These are phyloP conservation scores for Craspedostauros australis DNA, from an alignment of 108 stramenopile genomes.

Conservation along the genomic window DNA sequence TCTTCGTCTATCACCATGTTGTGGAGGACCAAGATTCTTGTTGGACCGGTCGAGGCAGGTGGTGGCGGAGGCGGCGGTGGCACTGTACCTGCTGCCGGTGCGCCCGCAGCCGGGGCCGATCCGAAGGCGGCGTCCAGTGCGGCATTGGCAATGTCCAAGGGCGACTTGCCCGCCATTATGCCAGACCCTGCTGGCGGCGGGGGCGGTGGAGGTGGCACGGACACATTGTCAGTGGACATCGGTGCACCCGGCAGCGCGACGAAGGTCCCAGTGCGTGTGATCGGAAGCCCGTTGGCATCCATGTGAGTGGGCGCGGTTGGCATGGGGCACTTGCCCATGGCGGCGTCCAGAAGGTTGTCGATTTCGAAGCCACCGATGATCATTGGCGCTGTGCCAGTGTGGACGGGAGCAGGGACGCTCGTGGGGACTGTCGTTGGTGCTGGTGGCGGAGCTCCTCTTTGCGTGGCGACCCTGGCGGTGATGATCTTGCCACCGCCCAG, in stretches of 20 bases:
- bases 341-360: conserved; percentile 71
- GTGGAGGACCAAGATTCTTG: conserved; percentile 82
- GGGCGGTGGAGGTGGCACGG: conserved; percentile 14
- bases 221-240: conserved; percentile 8
- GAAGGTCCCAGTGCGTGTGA: conserved; percentile 19
- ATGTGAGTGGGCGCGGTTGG: conserved; percentile 39
- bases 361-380: conserved; percentile 72
- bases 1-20: conserved; percentile 98
- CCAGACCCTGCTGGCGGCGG: too few relatives aligned
- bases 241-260: conserved; percentile 6
- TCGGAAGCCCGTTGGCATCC: conserved; percentile 35
- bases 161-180: conserved; percentile 31
- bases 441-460: conserved; percentile 14
- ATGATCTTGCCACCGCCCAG: conserved; percentile 90
- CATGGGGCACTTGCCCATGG: conserved; percentile 54
- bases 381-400: conserved; percentile 12
- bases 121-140: conserved; percentile 58
- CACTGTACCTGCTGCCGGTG: not conserved
- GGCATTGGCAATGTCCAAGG: conserved; percentile 63
- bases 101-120: conserved; percentile 14
- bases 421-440: not conserved
- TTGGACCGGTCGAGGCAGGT: not conserved
- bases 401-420: conserved; percentile 4
- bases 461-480: conserved; percentile 77
- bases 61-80: not conserved